These are phyloP conservation scores for Hexamita inflata DNA, from an alignment of 208 protist genomes.

Conservation along the genomic window DNA sequence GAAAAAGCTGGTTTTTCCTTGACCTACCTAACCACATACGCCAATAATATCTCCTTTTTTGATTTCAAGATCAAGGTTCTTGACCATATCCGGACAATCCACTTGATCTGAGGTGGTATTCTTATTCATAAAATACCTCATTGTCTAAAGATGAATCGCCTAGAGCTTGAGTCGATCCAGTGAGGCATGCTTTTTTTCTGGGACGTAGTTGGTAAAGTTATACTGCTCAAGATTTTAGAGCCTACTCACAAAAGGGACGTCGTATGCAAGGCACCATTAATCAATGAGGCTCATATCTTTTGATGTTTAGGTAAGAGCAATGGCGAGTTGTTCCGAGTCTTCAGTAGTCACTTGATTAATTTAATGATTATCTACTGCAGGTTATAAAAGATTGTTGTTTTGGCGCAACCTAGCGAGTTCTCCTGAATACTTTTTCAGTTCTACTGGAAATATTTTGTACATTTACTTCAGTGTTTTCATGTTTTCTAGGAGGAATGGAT, in stretches of 20 bases:
- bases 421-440: background rate
- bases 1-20: conserved; percentile 41
- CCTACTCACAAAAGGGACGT: background rate
- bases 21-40: conserved; percentile 41
- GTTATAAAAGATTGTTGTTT: background rate
- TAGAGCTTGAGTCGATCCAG: background rate
- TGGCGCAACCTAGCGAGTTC: background rate
- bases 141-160: background rate
- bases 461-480: background rate
- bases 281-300: no score
- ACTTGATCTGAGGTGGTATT: background rate
- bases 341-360: background rate
- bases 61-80: conserved; percentile 32
- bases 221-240: background rate
- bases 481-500: background rate
- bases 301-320: background rate
- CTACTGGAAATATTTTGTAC: background rate
- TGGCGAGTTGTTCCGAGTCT: background rate
- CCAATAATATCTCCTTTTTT: conserved; percentile 27
- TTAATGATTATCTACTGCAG: background rate
- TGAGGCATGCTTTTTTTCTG: background rate
- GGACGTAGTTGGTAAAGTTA: background rate
- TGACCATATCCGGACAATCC: background rate
- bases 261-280: background rate
- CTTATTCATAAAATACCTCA: background rate